Percentiles rank a stretch among this genome's conserved stretches.
phyloP scores from a whole-genome alignment of 345 rosid genomes.

The Populus simonii region DNA sequence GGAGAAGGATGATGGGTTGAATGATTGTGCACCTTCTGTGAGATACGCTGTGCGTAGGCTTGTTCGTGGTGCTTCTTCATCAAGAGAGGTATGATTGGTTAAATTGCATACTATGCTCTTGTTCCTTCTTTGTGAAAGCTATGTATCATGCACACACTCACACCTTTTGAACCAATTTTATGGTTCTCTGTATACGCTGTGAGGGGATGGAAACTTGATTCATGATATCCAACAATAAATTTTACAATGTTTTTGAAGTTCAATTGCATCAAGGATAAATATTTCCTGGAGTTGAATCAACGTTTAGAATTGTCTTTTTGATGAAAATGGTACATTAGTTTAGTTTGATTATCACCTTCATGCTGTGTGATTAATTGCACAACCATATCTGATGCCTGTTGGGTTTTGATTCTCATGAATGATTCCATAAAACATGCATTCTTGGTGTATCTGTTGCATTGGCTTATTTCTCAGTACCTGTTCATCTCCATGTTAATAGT shows the following conservation, averaged over 20 bases:
- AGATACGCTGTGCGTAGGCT: slow-evolving; percentile 87
- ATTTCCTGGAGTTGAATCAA: background rate
- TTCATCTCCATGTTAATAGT: background rate
- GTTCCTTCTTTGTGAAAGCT: background rate
- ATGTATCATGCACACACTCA: background rate
- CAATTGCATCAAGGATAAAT: background rate
- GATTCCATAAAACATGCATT: background rate
- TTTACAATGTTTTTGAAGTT: background rate
- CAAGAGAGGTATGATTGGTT: slow-evolving; percentile 67
- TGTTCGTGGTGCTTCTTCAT: slow-evolving; percentile 87
- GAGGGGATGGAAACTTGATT: background rate
- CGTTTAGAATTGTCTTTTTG: background rate
- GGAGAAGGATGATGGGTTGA: slow-evolving; percentile 81
- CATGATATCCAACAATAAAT: background rate
- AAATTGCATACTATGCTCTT: background rate
- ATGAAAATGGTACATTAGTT: background rate
- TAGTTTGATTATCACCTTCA: background rate
- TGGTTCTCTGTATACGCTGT: background rate
- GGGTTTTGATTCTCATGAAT: background rate
- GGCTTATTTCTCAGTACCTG: background rate
- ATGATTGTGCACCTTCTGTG: slow-evolving; percentile 75
- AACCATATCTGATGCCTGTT: background rate
- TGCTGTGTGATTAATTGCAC: background rate
- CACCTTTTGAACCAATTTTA: background rate
- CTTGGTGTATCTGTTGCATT: background rate